phyloP scores from a whole-genome alignment of 2,329 filamentous ascomycete species.

The Fusarium mangiferae region DNA sequence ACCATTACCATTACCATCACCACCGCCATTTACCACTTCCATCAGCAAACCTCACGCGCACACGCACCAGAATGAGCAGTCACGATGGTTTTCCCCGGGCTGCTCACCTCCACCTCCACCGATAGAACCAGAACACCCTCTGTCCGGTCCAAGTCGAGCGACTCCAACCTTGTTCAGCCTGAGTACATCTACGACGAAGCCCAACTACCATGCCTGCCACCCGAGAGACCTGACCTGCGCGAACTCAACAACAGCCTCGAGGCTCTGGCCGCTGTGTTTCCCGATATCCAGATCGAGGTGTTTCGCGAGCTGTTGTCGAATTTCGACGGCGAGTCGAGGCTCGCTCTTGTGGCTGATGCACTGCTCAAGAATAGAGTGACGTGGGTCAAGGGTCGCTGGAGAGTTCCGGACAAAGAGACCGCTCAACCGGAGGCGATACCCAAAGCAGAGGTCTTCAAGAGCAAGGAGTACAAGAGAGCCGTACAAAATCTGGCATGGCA shows the following conservation, averaged over 20 bases:
- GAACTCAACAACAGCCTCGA: conserved; percentile 77
- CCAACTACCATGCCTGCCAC: conserved; percentile 59
- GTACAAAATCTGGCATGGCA: conserved; percentile 74
- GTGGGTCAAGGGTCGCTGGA: conserved; percentile 77
- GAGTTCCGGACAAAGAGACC: conserved; percentile 54
- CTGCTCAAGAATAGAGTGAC: conserved; percentile 76
- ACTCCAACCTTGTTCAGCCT: conserved; percentile 45
- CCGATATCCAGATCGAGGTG: conserved; percentile 82
- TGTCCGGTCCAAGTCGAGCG: conserved; percentile 46
- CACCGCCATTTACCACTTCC: conserved; percentile 12
- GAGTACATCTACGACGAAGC: conserved; percentile 67
- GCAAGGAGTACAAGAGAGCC: conserved; percentile 72
- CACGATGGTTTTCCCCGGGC: conserved; percentile 61
- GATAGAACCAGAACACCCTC: conserved; percentile 52
- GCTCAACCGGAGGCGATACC: conserved; percentile 56
- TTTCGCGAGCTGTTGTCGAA: conserved; percentile 82
- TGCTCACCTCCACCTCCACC: conserved; percentile 57
- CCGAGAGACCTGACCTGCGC: conserved; percentile 70
- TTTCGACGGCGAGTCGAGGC: conserved; percentile 79
- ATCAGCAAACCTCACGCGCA: not conserved
- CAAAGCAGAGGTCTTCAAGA: conserved; percentile 73
- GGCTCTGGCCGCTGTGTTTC: conserved; percentile 77
- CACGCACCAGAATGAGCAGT: conserved; percentile 49
- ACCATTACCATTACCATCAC: conserved; percentile 14
- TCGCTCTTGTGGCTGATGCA: conserved; percentile 81